Conservation (phyloP, 2,329 filamentous ascomycete species). For the Aspergillus quadricinctus region DNA sequence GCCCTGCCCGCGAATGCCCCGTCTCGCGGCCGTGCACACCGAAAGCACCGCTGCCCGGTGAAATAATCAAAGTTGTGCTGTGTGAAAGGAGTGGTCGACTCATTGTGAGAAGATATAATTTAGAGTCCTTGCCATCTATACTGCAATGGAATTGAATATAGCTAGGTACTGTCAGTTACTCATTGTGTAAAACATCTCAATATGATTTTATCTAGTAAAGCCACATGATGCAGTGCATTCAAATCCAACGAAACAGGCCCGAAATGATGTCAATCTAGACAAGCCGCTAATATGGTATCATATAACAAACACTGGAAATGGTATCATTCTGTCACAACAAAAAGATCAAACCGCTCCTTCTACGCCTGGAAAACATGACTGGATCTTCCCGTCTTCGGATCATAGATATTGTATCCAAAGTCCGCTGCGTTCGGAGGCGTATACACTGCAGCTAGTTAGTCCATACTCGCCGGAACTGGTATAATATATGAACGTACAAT, state of each 20-base stretch:
- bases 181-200: background rate
- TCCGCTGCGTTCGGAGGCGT: constrained; percentile 32
- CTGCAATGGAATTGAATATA: background rate
- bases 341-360: background rate
- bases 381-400: constrained; percentile 2
- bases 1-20: too few species aligned
- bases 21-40: background rate
- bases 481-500: constrained; percentile 19
- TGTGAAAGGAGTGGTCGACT: background rate
- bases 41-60: background rate
- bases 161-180: too few species aligned
- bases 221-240: background rate
- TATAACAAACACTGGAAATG: background rate
- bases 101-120: background rate
- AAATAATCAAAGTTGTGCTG: background rate
- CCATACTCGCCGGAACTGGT: background rate
- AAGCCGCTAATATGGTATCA: background rate
- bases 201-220: background rate
- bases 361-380: background rate
- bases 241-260: background rate
- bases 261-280: background rate
- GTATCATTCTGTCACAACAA: background rate
- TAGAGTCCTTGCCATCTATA: background rate
- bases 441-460: constrained; percentile 18
- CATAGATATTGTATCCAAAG: constrained; percentile 30